A percentile compares a stretch with the other conserved stretches of the same genome.
phyloP scores from a whole-genome alignment of 1,284 basidiomycete species.

The Pterula multifida region DNA sequence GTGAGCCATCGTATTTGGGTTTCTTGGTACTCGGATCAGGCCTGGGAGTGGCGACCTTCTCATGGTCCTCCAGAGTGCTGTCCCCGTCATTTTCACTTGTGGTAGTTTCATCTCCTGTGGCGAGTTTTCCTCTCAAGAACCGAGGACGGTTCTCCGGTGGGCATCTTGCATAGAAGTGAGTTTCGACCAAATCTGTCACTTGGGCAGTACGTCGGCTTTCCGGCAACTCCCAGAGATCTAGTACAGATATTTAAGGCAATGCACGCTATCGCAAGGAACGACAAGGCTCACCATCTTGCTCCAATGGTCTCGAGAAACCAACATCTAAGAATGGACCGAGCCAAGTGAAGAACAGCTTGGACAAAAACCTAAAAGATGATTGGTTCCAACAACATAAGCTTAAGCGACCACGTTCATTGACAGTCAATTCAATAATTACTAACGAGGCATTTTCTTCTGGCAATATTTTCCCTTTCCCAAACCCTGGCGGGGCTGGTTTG shows the following conservation, averaged over 20 bases:
- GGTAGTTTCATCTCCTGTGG: background rate
- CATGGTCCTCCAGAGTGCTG: background rate
- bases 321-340: constrained; percentile 37
- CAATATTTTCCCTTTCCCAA: constrained; percentile 26
- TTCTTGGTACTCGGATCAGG: constrained; percentile 7
- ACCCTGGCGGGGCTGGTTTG: constrained; percentile 28
- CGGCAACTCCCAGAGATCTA: constrained; percentile 45
- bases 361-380: constrained; percentile 23
- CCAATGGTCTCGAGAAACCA: constrained; percentile 41
- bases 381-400: background rate
- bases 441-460: constrained; percentile 28
- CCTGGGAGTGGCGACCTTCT: background rate
- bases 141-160: constrained; percentile 33
- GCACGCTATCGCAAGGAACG: background rate
- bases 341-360: constrained; percentile 38
- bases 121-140: constrained; percentile 12
- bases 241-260: background rate
- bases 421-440: constrained; percentile 11
- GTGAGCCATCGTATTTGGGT: constrained; percentile 37
- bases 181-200: constrained; percentile 31
- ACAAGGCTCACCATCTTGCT: constrained; percentile 38
- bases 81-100: constrained; percentile 1
- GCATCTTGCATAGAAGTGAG: constrained; percentile 35
- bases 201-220: constrained; percentile 22
- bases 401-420: background rate